phyloP scores from a whole-genome alignment of 2,329 filamentous ascomycete species.

The Penicillium sp. region DNA sequence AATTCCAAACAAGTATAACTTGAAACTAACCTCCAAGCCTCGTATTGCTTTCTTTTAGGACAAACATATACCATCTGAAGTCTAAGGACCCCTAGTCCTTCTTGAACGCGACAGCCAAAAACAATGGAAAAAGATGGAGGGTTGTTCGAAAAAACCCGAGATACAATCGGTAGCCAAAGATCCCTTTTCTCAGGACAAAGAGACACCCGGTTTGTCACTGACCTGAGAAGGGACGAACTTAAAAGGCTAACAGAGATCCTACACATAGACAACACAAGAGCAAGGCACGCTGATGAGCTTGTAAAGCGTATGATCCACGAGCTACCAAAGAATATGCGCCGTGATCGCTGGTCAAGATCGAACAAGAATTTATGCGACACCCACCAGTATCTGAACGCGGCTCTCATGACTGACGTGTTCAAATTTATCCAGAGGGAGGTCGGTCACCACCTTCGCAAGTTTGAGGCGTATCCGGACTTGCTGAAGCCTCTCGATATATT shows the following conservation, averaged over 20 bases:
- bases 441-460: conserved; percentile 18
- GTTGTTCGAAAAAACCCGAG: not conserved
- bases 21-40: not conserved
- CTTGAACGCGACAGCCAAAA: not conserved
- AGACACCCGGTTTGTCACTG: conserved; percentile 18
- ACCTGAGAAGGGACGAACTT: conserved; percentile 22
- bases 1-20: not conserved
- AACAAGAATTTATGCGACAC: conserved; percentile 17
- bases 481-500: conserved; percentile 11
- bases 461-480: conserved; percentile 19
- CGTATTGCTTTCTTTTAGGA: not conserved
- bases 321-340: conserved; percentile 17
- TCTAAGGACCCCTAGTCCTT: not conserved
- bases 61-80: not conserved
- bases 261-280: conserved; percentile 18
- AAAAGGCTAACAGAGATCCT: conserved; percentile 24
- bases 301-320: conserved; percentile 14
- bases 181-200: conserved; percentile 3
- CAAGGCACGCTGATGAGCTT: conserved; percentile 5
- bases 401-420: conserved; percentile 21
- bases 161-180: not conserved
- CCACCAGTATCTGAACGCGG: conserved; percentile 25
- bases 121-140: conserved; percentile 1
- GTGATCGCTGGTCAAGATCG: not conserved
- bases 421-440: conserved; percentile 26